Evolutionary conservation across 441 rosid genomes (phyloP).

Genomic region (Populus hybrid): DNA sequence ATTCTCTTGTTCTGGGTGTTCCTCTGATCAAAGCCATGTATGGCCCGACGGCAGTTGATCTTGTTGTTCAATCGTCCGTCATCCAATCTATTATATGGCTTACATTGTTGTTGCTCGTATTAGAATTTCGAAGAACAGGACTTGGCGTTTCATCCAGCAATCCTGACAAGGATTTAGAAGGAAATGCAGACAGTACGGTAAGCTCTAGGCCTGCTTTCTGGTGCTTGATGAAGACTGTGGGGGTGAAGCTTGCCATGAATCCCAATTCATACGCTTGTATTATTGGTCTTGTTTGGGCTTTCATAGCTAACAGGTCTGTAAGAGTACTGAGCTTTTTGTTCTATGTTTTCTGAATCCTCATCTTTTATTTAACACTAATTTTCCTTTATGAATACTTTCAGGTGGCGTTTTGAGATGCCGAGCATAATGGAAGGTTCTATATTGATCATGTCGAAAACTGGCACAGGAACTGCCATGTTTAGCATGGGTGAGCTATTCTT

Average conservation of each 20-base stretch:
- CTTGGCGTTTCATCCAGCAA: slow-evolving; percentile 17
- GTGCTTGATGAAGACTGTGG: slow-evolving; percentile 60
- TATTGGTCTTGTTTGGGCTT: slow-evolving; percentile 83
- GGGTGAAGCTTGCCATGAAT: slow-evolving; percentile 68
- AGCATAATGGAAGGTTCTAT: slow-evolving; percentile 73
- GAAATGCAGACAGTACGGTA: neutral
- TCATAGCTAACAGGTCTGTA: slow-evolving; percentile 64
- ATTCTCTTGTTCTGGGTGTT: slow-evolving; percentile 80
- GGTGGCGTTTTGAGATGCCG: slow-evolving; percentile 86
- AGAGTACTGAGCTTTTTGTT: neutral
- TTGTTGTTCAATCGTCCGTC: slow-evolving; percentile 76
- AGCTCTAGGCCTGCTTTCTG: slow-evolving; percentile 34
- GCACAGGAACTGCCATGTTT: slow-evolving; percentile 96
- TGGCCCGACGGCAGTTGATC: slow-evolving; percentile 66
- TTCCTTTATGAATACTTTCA: slow-evolving; percentile 9
- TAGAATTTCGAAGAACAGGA: slow-evolving; percentile 60
- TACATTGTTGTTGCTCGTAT: slow-evolving; percentile 55
- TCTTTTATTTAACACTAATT: too few relatives aligned
- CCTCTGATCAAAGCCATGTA: slow-evolving; percentile 83
- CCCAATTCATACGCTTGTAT: slow-evolving; percentile 87
- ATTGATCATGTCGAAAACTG: slow-evolving; percentile 77
- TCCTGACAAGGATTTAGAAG: slow-evolving; percentile 27
- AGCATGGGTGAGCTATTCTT: slow-evolving; percentile 61
- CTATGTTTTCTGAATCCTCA: neutral
- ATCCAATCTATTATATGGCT: slow-evolving; percentile 82